Evolutionary conservation across 352 stramenopile genomes (phyloP), one percentile per base, ranked within the genome.

Genomic region (Globisporangium perplexum): DNA sequence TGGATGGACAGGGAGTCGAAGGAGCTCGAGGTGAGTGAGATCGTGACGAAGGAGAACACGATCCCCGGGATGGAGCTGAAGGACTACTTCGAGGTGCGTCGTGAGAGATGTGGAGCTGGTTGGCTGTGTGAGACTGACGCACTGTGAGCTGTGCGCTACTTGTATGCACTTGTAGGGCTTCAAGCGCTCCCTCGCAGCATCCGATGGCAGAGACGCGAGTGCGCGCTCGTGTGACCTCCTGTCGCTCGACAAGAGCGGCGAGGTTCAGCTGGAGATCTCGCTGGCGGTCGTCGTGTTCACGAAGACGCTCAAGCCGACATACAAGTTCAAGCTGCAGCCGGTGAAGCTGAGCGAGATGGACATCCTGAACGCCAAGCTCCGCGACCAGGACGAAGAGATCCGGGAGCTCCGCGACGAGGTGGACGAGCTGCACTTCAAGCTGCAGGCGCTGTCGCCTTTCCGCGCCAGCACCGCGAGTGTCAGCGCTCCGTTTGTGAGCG

Each of bases 301-400:
- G 20, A 58, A 51, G 23, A 31, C 46, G 42, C 24, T 58, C 15
- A 45, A 22, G 31, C 43, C 52, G 20, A 51, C 52, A 31, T 58
- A 58, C 52, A 23, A 26, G 4, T 51, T 52, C 24, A 20, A 36
- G 44, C 43, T 58, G 17, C 31, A 47, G 7, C 20, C 43, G 6
- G 52, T 58, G 23, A n/a, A 33, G 26, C 17, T 58, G 52, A 51
- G 52, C 33, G 52, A 58, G 20, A 51, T 58, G 43, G 52, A 58
- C 30, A 22, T 58, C 17, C 10, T 58, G 22, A 50, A 33, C 6
- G 43, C 52, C 42, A 42, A 51, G 42, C 23, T 58, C 23, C 22
- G 44, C 6, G 53, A 59, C 44, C 53, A 47, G 24, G 53, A 47
- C 23, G 53, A 59, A 35, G 53, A 51, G 26, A 51, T 59, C 14